Evolutionary conservation across 192 early-diverging fungal species (phyloP).

Genomic region (Haplosporangium gracile): DNA sequence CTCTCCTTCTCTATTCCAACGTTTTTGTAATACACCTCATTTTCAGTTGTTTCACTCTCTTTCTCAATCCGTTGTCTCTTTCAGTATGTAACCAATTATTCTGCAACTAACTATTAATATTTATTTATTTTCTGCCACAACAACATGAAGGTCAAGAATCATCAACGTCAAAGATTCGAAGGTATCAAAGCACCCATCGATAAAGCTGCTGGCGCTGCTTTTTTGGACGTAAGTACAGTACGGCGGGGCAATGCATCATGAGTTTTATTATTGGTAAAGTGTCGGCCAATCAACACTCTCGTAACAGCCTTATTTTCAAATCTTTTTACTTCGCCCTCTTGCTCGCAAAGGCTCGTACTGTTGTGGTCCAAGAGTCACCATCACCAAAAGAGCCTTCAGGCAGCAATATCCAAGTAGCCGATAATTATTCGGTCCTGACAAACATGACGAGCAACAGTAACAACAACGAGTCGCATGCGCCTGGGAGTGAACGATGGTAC

Average conservation of each 20-base stretch:
- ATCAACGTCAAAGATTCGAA: conserved; percentile 20
- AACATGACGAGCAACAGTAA: conserved; percentile 3
- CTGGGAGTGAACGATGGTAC: conserved; percentile 23
- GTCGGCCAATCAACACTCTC: conserved; percentile 20
- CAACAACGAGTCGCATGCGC: conserved; percentile 21
- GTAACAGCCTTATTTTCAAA: conserved; percentile 26
- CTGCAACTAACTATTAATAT: conserved; percentile 17
- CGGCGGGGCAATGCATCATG: conserved; percentile 3
- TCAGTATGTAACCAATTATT: conserved; percentile 17
- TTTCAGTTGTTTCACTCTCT: conserved; percentile 21
- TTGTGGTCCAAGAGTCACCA: conserved; percentile 22
- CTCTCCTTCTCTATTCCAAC: conserved; percentile 18
- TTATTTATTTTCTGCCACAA: conserved; percentile 19
- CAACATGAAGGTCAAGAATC: conserved; percentile 17
- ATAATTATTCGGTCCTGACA: conserved; percentile 18
- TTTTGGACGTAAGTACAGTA: conserved; percentile 30
- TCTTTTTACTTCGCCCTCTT: conserved; percentile 20
- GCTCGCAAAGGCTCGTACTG: conserved; percentile 1
- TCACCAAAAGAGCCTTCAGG: conserved; percentile 19
- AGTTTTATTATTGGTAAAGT: conserved; percentile 16
- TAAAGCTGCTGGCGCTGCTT: conserved; percentile 16
- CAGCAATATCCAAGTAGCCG: conserved; percentile 25
- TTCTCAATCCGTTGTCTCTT: conserved; percentile 24
- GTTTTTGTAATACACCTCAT: conserved; percentile 22
- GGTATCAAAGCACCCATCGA: conserved; percentile 24